Percentiles rank a stretch among this genome's conserved stretches.
Conservation (phyloP, 495 filamentous ascomycete genomes). For the Cryomyces minteri region DNA sequence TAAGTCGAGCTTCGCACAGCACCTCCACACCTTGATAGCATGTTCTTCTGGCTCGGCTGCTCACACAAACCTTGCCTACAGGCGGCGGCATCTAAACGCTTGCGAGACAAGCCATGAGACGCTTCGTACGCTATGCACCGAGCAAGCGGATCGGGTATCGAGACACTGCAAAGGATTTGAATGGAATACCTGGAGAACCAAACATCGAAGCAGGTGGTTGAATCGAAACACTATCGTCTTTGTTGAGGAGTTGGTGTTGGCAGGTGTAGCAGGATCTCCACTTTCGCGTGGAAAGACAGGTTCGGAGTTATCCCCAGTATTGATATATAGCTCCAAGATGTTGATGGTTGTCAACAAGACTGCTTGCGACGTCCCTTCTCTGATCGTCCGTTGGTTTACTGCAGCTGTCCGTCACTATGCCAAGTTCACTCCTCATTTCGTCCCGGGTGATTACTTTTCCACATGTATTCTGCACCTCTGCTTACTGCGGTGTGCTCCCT, state of each 20-base stretch:
- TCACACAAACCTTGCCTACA: not conserved
- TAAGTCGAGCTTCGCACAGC: not conserved
- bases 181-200: not conserved
- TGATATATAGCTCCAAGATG: not conserved
- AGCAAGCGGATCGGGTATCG: not conserved
- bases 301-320: not conserved
- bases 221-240: no score
- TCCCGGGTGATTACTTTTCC: no score
- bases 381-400: no score
- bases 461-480: no score
- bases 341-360: not conserved
- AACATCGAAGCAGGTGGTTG: not conserved
- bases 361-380: no score
- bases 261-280: not conserved
- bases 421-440: no score
- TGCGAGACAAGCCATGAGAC: not conserved
- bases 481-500: no score
- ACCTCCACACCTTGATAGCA: not conserved
- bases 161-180: not conserved
- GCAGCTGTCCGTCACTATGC: no score
- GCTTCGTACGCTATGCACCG: not conserved
- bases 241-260: no score
- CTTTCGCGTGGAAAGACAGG: not conserved
- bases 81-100: slow-evolving; percentile 1
- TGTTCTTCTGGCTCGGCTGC: not conserved